Percentiles rank a stretch among this genome's conserved stretches.
Conservation (phyloP, 2,329 filamentous ascomycete genomes). For the Eutypa lata region DNA sequence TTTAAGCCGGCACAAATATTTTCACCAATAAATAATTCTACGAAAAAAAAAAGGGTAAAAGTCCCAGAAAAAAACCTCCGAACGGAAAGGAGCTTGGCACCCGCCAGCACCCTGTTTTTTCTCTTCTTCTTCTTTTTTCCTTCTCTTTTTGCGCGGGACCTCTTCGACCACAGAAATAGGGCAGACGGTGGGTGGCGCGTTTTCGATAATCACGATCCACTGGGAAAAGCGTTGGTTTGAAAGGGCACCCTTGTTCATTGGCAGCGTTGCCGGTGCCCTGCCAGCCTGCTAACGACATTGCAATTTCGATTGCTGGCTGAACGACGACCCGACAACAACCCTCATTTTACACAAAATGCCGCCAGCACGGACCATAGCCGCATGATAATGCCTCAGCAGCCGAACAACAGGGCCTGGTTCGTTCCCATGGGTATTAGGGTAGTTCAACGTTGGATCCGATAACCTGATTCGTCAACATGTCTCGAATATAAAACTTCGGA, state of each 20-base stretch:
- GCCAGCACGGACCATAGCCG: constrained; percentile 22
- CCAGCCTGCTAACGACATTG: constrained; percentile 24
- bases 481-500: not conserved
- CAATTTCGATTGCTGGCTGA: constrained; percentile 22
- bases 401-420: constrained; percentile 12
- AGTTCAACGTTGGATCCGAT: not conserved
- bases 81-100: too few relatives aligned
- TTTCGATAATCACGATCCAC: not conserved
- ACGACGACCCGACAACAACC: constrained; percentile 18
- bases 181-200: not conserved
- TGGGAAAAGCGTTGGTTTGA: not conserved
- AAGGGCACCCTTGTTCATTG: constrained; percentile 5
- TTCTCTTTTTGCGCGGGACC: not conserved
- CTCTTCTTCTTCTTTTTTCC: too few relatives aligned
- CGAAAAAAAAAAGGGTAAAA: too few relatives aligned
- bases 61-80: too few relatives aligned
- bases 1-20: too few relatives aligned
- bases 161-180: not conserved
- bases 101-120: too few relatives aligned
- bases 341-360: constrained; percentile 24
- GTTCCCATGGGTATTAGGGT: too few relatives aligned
- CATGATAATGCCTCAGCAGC: constrained; percentile 21
- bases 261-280: constrained; percentile 16
- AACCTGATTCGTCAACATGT: not conserved
- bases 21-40: too few relatives aligned